Percentiles rank a stretch among this genome's conserved stretches.
These are phyloP conservation scores for Aspergillus biplanus DNA, from an alignment of 495 filamentous ascomycete genomes.

Conservation along the genomic window DNA sequence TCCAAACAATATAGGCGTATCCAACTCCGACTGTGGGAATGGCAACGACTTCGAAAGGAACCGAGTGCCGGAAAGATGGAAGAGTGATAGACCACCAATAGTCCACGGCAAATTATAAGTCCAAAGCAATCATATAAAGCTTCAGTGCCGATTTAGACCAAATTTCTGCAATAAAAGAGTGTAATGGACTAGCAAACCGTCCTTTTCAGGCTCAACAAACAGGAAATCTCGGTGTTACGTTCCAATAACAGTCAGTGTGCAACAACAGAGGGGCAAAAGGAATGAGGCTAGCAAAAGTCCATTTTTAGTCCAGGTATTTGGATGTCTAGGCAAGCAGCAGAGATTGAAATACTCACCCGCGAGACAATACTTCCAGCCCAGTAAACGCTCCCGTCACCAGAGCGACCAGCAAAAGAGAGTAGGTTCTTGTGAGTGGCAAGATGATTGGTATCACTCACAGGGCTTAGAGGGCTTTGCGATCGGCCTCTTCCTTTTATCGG, in stretches of 20 bases:
- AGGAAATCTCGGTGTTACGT: constrained; percentile 15
- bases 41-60: neutral
- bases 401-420: constrained; percentile 14
- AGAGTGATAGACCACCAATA: constrained; percentile 8
- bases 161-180: constrained; percentile 30
- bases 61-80: constrained; percentile 8
- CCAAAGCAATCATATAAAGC: constrained; percentile 12
- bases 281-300: constrained; percentile 21
- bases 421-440: constrained; percentile 19
- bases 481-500: constrained; percentile 30
- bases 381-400: constrained; percentile 16
- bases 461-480: constrained; percentile 28
- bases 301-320: constrained; percentile 4
- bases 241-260: constrained; percentile 22
- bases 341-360: constrained; percentile 6
- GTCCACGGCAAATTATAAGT: constrained; percentile 19
- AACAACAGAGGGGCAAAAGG: constrained; percentile 33
- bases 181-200: constrained; percentile 36
- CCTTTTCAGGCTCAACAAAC: constrained; percentile 18
- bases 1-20: constrained; percentile 24
- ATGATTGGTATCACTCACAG: constrained; percentile 20
- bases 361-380: constrained; percentile 7
- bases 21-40: constrained; percentile 39
- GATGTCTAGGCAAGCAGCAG: neutral
- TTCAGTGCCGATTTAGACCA: neutral